Base-by-base conservation (phyloP, 305 asterid species). In the Fraxinus floribunda region DNA sequence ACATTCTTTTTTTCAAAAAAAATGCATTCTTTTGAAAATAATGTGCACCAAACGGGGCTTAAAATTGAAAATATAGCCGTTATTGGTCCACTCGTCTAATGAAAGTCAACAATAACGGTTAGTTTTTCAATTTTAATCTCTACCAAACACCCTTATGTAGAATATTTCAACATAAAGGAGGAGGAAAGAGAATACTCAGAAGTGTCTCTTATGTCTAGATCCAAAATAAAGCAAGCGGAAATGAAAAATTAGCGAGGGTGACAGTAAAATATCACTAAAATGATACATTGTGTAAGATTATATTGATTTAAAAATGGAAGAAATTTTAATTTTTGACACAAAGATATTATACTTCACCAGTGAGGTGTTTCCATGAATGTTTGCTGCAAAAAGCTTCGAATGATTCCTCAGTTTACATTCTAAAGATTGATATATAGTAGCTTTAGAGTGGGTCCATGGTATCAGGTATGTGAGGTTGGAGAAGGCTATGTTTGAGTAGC, bases 351-450 rank as follows among this genome's bases (percentile, higher is more conserved):
- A 68, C 72, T 62, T 20, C 34, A 62, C 32, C 36, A 26, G 38
- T 11, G 75, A 7, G 75, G 75, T 70, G 41, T 70, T 70, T 70
- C 38, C 20, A 32, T 70, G 75, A 70, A 30, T 70, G 22, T 70
- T 13, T 70, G 35, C 39, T 5, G 20, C n/a, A 70, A 5, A 30
- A 70, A 30, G 39, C 26, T 18, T 57, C 3, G 3, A 20, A 73
- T 60, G 41, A n/a, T 62, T 60, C 35, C 20, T 30, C 26, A 78
- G 16, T 55, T 57, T 78, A 29, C 13, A 26, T 22, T 0, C 79
- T 60, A 77, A 44, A 39, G 78, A 77, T 72, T 57, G 78, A 80
- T 11, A 7, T 20, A 70, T 1, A 46, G 44, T 81, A 78, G 82
- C 60, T 60, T 35, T n/a, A 26, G 13, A 32, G 76, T 55, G 76